Conservation (phyloP, 345 rosid species). For the Arabis hirsuta region DNA sequence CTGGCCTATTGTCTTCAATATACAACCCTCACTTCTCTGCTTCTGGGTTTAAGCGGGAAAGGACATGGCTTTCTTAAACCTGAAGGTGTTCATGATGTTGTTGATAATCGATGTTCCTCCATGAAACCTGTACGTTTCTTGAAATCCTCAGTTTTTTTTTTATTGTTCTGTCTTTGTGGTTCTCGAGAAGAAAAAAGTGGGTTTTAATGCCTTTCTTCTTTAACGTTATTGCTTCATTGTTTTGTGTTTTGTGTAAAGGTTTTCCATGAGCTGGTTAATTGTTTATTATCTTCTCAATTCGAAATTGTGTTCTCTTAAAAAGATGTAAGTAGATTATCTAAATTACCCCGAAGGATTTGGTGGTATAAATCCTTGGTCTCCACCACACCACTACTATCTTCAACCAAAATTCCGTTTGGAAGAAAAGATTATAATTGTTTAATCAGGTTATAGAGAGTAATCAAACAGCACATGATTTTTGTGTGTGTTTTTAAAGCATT, state of each 20-base stretch:
- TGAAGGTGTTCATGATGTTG: slow-evolving; percentile 69
- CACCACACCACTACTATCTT: slow-evolving; percentile 37
- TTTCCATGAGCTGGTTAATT: slow-evolving; percentile 77
- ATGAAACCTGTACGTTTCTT: slow-evolving; percentile 73
- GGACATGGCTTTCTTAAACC: slow-evolving; percentile 73
- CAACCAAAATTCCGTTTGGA: slow-evolving; percentile 18
- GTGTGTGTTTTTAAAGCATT: slow-evolving; percentile 19
- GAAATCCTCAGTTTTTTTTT: not conserved
- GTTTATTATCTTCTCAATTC: not conserved
- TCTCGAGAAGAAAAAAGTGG: not conserved
- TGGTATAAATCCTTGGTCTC: slow-evolving; percentile 41
- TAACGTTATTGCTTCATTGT: not conserved
- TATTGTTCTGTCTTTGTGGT: not conserved
- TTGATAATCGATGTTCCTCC: slow-evolving; percentile 65
- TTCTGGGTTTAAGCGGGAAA: slow-evolving; percentile 85
- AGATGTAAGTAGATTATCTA: slow-evolving; percentile 28
- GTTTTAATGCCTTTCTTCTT: not conserved
- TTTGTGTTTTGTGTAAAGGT: slow-evolving; percentile 54
- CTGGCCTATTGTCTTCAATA: too few relatives aligned
- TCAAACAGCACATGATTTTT: slow-evolving; percentile 37
- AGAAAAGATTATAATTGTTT: slow-evolving; percentile 30
- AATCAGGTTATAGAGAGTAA: slow-evolving; percentile 25
- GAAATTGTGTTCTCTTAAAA: not conserved
- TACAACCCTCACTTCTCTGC: too few relatives aligned
- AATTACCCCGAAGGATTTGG: slow-evolving; percentile 25